These are phyloP conservation scores for Asterella californica DNA, from an alignment of 225 moss, liverwort and hornwort species.

Conservation along the genomic window DNA sequence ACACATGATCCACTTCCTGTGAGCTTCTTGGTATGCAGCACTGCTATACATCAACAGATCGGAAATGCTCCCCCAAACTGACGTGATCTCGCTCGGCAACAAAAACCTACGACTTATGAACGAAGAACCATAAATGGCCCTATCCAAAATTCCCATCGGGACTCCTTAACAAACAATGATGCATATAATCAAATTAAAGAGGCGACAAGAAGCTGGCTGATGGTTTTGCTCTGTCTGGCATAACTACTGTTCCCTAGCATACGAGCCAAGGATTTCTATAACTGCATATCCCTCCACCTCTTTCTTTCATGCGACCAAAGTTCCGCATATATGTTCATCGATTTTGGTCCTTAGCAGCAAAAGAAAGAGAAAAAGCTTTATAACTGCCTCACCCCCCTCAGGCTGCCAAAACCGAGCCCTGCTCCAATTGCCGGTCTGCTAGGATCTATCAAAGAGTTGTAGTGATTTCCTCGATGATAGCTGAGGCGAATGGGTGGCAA, in stretches of 20 bases:
- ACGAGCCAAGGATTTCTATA: slow-evolving; percentile 12
- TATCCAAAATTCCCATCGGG: neutral
- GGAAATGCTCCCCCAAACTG: neutral
- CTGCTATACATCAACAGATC: neutral
- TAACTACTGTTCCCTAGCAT: neutral
- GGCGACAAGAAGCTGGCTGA: neutral
- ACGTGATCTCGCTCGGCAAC: too few species aligned
- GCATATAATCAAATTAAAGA: neutral
- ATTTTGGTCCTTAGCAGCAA: slow-evolving; percentile 27
- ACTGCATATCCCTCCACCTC: slow-evolving; percentile 15
- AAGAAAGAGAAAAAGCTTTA: slow-evolving; percentile 38
- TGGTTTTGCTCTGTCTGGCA: neutral
- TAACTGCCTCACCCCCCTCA: slow-evolving; percentile 98
- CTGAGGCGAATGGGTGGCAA: slow-evolving; percentile 98
- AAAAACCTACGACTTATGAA: too few species aligned
- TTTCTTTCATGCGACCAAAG: slow-evolving; percentile 29
- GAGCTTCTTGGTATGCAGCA: neutral
- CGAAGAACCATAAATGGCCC: too few species aligned
- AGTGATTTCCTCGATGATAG: slow-evolving; percentile 97
- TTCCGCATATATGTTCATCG: slow-evolving; percentile 29
- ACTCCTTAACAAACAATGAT: neutral
- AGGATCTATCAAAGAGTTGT: slow-evolving; percentile 92
- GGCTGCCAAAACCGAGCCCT: slow-evolving; percentile 96
- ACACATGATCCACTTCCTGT: neutral
- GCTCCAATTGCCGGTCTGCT: slow-evolving; percentile 91